Evolutionary conservation across 2,329 filamentous ascomycete genomes (phyloP).

Genomic region (Cryphonectria nitschkei): DNA sequence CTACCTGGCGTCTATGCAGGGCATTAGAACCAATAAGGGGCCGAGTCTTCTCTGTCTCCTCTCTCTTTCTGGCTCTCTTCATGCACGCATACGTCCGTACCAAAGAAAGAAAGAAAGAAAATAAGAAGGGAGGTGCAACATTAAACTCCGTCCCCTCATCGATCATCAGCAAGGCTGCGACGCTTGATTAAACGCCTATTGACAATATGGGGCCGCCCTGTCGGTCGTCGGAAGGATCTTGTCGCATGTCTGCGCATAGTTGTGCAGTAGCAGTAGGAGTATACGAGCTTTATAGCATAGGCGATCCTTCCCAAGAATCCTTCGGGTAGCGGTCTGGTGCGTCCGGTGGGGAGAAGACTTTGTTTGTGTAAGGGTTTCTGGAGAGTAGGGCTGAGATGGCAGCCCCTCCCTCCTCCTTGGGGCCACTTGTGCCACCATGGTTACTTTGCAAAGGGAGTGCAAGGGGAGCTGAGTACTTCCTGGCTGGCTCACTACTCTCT

Average conservation of each 20-base stretch:
- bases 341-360: not conserved
- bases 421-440: not conserved
- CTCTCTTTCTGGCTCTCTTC: too few species aligned
- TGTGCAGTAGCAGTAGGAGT: not conserved
- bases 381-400: conserved; percentile 26
- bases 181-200: not conserved
- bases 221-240: not conserved
- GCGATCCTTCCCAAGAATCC: not conserved
- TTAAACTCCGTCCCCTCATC: not conserved
- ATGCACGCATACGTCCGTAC: not conserved
- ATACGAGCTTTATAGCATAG: not conserved
- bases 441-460: not conserved
- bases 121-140: not conserved
- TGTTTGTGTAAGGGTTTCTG: not conserved
- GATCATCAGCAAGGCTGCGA: not conserved
- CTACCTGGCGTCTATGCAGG: conserved; percentile 4
- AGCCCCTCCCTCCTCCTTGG: conserved; percentile 13
- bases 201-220: not conserved
- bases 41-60: not conserved
- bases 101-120: too few species aligned
- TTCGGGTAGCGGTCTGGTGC: not conserved
- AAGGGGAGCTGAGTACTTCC: too few species aligned
- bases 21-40: not conserved
- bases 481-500: too few species aligned
- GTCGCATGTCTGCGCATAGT: conserved; percentile 7